A percentile compares a stretch with the other conserved stretches of the same genome.
These are phyloP conservation scores for Boeremia exigua DNA, from an alignment of 2,329 filamentous ascomycete species.

Conservation along the genomic window DNA sequence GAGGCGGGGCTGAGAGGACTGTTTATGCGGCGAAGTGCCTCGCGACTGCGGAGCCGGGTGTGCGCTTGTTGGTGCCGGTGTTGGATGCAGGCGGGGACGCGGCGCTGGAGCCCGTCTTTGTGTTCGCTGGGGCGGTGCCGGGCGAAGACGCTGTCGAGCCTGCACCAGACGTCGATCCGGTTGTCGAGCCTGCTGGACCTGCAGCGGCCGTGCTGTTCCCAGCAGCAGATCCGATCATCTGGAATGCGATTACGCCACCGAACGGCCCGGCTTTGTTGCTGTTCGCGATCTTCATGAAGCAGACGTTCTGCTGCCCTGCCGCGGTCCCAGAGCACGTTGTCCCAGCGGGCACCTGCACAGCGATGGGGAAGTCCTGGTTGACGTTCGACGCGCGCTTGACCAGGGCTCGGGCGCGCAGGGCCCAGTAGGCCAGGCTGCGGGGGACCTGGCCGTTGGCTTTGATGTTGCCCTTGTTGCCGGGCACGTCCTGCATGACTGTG, in stretches of 20 bases:
- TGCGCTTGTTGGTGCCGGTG: not conserved
- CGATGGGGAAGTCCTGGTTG: constrained; percentile 20
- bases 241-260: constrained; percentile 30
- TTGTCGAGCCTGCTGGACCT: too few species aligned
- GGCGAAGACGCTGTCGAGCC: too few species aligned
- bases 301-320: constrained; percentile 62
- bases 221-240: constrained; percentile 13
- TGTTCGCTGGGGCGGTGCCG: too few species aligned
- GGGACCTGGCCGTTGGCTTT: constrained; percentile 19
- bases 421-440: constrained; percentile 7
- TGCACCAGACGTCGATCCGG: too few species aligned
- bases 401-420: constrained; percentile 11
- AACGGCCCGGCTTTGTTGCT: constrained; percentile 28
- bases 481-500: constrained; percentile 20
- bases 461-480: constrained; percentile 28
- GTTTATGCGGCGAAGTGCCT: constrained; percentile 1
- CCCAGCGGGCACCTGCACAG: constrained; percentile 55
- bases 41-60: not conserved
- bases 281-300: constrained; percentile 41
- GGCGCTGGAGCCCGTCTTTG: too few species aligned
- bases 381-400: constrained; percentile 23
- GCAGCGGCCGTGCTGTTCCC: not conserved
- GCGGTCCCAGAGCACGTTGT: constrained; percentile 63
- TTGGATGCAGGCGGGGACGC: not conserved
- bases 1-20: too few species aligned